Evolutionary conservation across 805 yeast species (phyloP), one percentile per base, ranked within the genome.

Genomic region (Sporopachydermia lactativora): DNA sequence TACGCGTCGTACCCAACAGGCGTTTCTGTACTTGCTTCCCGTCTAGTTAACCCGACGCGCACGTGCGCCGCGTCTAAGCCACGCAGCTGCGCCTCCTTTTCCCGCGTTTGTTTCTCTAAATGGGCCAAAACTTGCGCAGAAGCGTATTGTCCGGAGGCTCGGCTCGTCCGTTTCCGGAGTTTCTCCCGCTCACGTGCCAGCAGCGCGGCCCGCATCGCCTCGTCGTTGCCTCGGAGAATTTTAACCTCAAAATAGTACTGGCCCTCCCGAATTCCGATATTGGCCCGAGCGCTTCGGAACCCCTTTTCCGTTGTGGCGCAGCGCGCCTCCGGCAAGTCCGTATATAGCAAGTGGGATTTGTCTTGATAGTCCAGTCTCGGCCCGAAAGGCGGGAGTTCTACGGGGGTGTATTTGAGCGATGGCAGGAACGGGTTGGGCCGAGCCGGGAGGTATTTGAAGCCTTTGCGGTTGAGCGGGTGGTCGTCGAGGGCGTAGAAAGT

Each of bases 1-100:
- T 86, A 92, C 0, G 86, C 89, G 58, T 92, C 97, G 51, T 74
- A 84, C 2, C 99, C 99, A 4, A 88, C 92, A 0, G 99, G 97
- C 0, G 94, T 95, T 49, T 89, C 96, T 36, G 88, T 59, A 39
- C 85, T 73, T 2, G 95, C 92, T 52, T 89, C 97, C 45, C 85
- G 69, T 40, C 97, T 64, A 0, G 80, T 80, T 31, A 89, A 53
- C 0, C 99, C 99, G 18, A 88, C 53, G 18, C 98, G 61, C 1
- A 92, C 85, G 55, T 88, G 89, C 31, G 31, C 8, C n/a, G n/a
- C 13, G 31, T 24, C 31, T n/a, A 24, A 8, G 8, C 13, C 8
- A 8, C n/a, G 8, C 31, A 24, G 31, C 31, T 24, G 8, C 31
- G 8, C 31, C n/a, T 24, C 31, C n/a, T 8, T 24, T 24, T 24